A percentile compares a stretch with the other conserved stretches of the same genome.
Evolutionary conservation across 1,284 basidiomycete genomes (phyloP).

Genomic region (Macrocystidia cucumis): DNA sequence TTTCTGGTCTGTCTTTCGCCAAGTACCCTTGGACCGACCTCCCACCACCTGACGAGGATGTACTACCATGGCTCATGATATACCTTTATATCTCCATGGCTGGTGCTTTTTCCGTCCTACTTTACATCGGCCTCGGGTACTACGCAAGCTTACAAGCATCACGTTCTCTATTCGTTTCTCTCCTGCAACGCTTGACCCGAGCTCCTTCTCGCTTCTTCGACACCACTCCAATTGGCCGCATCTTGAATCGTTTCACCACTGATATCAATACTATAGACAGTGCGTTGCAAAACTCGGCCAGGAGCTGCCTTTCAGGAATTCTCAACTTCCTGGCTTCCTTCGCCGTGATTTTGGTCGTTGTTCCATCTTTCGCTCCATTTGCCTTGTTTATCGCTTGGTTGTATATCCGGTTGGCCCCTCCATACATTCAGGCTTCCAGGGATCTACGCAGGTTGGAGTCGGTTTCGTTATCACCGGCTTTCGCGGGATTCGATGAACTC

Average conservation of each 20-base stretch:
- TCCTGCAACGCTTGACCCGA: conserved; percentile 47
- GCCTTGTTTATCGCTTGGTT: conserved; percentile 65
- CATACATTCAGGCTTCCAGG: conserved; percentile 62
- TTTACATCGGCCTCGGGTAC: conserved; percentile 56
- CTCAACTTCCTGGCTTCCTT: conserved; percentile 63
- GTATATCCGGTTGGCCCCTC: conserved; percentile 64
- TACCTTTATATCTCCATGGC: conserved; percentile 54
- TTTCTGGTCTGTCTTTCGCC: conserved; percentile 13
- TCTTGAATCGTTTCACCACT: conserved; percentile 75
- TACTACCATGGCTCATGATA: conserved; percentile 59
- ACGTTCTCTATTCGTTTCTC: conserved; percentile 44
- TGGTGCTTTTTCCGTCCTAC: conserved; percentile 44
- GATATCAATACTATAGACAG: conserved; percentile 72
- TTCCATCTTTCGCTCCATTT: conserved; percentile 65
- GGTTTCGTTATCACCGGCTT: conserved; percentile 59
- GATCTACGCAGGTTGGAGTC: conserved; percentile 70
- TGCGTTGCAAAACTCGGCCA: conserved; percentile 49
- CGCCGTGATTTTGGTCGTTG: conserved; percentile 53
- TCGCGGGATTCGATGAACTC: conserved; percentile 74
- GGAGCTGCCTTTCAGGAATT: conserved; percentile 46
- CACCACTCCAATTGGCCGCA: conserved; percentile 62
- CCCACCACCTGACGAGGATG: conserved; percentile 48
- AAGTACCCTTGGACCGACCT: conserved; percentile 36
- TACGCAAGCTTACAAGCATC: conserved; percentile 63
- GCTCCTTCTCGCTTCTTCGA: conserved; percentile 66